Percentiles rank a stretch among this genome's conserved stretches.
Evolutionary conservation across 495 filamentous ascomycete genomes (phyloP).

Genomic region (Aspergillus sparsus): DNA sequence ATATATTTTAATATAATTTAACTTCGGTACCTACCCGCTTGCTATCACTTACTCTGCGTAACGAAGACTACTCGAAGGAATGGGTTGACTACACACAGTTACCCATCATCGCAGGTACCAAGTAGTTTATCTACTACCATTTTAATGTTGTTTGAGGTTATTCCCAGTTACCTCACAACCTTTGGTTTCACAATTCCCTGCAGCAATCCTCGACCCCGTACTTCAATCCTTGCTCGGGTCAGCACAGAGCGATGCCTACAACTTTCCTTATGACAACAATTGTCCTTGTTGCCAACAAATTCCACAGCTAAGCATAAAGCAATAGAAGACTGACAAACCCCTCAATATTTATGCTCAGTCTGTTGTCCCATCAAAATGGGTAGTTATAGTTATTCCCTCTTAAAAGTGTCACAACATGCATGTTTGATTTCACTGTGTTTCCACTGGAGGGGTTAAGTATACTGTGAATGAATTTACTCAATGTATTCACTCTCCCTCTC

Average conservation of each 20-base stretch:
- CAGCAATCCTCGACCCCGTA: constrained; percentile 1
- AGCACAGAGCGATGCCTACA: not conserved
- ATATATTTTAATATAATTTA: not conserved
- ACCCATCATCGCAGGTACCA: not conserved
- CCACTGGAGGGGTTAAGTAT: constrained; percentile 6
- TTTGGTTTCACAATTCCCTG: not conserved
- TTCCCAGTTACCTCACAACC: not conserved
- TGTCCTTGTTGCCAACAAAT: no score
- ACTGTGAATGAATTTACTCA: constrained; percentile 1
- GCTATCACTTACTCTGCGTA: not conserved
- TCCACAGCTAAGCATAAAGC: no score
- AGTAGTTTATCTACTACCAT: not conserved
- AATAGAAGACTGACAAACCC: no score
- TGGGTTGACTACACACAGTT: not conserved
- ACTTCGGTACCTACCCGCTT: not conserved
- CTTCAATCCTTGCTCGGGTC: not conserved
- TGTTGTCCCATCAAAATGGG: not conserved
- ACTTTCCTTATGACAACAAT: no score
- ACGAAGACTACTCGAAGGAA: not conserved
- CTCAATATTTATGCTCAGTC: not conserved
- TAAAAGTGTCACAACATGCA: constrained; percentile 11
- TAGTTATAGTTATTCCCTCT: constrained; percentile 1
- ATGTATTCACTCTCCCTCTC: not conserved
- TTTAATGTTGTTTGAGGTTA: not conserved
- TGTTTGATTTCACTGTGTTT: constrained; percentile 19